Base-by-base conservation (phyloP, 2,329 filamentous ascomycete genomes). In the Rhytidhysteron rufulum region DNA sequence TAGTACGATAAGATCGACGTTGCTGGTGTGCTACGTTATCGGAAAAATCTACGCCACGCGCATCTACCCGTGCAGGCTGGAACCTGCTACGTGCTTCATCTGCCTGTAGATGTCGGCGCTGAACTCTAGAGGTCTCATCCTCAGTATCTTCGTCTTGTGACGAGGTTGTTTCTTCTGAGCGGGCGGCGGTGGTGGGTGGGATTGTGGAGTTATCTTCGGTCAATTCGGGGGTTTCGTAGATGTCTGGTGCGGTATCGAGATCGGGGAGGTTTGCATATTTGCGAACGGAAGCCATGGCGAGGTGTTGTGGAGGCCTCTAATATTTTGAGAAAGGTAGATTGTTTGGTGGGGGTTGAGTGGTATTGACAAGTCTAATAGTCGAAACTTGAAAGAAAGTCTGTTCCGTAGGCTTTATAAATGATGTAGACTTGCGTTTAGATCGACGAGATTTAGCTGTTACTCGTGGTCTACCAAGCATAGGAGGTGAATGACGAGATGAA, bases 201-300 rank as follows among this genome's bases (percentile, higher is more conserved):
- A 89, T 72, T 34, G 89, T 95, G 17, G 89, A 95, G 48, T 82
- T 86, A 66, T 95, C 90, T 60, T 95, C 88, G 41, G 86, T 91
- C 51, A 96, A 73, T 41, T 95, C 90, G 50, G 91, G 90, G 13
- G 93, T 97, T 69, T 97, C 91, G 73, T 96, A 97, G 57, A 95
- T 88, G 60, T 97, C 93, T 51, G 90, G 90, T 20, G 90, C 89
- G 40, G 85, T 86, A 69, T 96, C 90, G 17, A 39, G 37, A 18
- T 39, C 37, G 19, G 37, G 37, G 11, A 39, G 29, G 29, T 39
- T 39, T 32, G 27, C 37, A 24, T 39, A 39, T 33, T 39, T 39
- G 37, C 37, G 37, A 32, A 32, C 31, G 25, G 32, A 30, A 13
- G 37, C 37, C 37, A 39, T 39, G 21, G n/a, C n/a, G n/a, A n/a